Evolutionary conservation across 2,329 filamentous ascomycete genomes (phyloP).

Genomic region (Cytospora mali): DNA sequence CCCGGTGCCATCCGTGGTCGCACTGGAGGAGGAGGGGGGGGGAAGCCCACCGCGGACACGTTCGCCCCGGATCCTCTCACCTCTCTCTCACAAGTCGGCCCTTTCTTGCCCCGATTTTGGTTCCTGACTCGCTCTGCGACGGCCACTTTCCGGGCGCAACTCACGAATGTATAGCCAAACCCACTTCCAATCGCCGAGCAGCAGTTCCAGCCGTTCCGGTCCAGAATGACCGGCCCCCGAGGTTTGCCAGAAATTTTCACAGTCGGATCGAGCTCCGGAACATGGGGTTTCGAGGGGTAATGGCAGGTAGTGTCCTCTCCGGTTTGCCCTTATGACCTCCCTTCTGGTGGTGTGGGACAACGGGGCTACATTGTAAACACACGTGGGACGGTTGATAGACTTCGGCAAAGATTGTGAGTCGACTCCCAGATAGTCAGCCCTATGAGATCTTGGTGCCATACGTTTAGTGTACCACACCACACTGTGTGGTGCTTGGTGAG

Average conservation of each 20-base stretch:
- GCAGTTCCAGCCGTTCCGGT: too few relatives aligned
- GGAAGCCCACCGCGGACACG: neutral
- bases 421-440: neutral
- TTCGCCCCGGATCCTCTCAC: neutral
- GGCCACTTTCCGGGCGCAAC: constrained; percentile 12
- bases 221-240: too few relatives aligned
- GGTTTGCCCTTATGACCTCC: too few relatives aligned
- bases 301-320: too few relatives aligned
- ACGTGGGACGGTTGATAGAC: neutral
- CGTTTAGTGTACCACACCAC: neutral
- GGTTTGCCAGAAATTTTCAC: too few relatives aligned
- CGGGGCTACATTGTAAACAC: neutral
- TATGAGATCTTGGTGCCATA: neutral
- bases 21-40: too few relatives aligned
- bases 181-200: too few relatives aligned
- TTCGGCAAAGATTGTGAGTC: neutral
- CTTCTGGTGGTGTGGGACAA: neutral
- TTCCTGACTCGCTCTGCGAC: neutral
- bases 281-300: too few relatives aligned
- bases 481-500: neutral
- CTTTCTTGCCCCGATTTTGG: constrained; percentile 1
- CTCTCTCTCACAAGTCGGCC: too few relatives aligned
- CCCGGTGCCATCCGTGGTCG: constrained; percentile 13
- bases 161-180: too few relatives aligned
- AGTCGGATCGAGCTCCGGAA: too few relatives aligned